A percentile compares a stretch with the other conserved stretches of the same genome.
These are phyloP conservation scores for Pelargonium nanum DNA, from an alignment of 345 rosid genomes.

Conservation along the genomic window DNA sequence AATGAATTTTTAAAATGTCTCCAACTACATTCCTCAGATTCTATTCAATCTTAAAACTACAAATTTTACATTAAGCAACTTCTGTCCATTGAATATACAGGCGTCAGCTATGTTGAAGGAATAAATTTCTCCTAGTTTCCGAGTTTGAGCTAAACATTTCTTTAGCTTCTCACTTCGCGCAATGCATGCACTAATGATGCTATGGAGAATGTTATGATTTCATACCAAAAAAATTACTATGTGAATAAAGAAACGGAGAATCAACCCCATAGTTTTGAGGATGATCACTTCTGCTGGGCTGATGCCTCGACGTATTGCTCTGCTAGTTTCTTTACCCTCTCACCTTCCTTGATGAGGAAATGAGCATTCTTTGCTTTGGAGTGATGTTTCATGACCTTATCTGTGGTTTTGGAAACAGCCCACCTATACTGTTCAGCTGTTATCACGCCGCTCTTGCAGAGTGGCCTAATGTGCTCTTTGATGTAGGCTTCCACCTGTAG, in stretches of 20 bases:
- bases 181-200: neutral
- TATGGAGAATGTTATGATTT: neutral
- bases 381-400: slow-evolving; percentile 93
- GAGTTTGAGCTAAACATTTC: neutral
- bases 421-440: slow-evolving; percentile 75
- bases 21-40: neutral
- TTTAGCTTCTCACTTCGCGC: neutral
- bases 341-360: slow-evolving; percentile 92
- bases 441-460: slow-evolving; percentile 83
- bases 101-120: no score
- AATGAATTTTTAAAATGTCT: neutral
- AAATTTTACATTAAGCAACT: neutral
- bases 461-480: slow-evolving; percentile 94
- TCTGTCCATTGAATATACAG: no score
- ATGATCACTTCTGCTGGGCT: slow-evolving; percentile 42
- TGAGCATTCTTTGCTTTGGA: slow-evolving; percentile 68
- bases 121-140: no score
- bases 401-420: slow-evolving; percentile 76
- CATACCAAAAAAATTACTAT: neutral
- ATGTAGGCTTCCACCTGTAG: slow-evolving; percentile 81
- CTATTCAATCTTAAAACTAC: neutral
- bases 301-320: slow-evolving; percentile 86
- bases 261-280: neutral
- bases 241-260: no score
- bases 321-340: slow-evolving; percentile 91